Conservation (phyloP, 176 grass and related monocot species). For the Alloteropsis semialata region DNA sequence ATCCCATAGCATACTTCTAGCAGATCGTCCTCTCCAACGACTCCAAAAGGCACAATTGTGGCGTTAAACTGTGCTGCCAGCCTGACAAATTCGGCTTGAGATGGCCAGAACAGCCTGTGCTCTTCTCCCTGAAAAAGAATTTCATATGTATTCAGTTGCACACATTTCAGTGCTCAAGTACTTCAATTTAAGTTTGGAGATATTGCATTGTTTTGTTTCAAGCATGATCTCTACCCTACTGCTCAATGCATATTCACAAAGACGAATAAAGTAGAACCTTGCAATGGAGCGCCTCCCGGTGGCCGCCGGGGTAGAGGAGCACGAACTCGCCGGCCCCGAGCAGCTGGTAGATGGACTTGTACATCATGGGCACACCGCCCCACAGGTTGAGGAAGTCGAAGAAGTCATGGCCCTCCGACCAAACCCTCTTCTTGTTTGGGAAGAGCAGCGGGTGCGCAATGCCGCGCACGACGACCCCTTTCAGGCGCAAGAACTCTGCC, state of each 20-base stretch:
- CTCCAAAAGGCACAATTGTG: constrained; percentile 65
- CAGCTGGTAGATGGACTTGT: constrained; percentile 46
- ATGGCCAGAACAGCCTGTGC: constrained; percentile 61
- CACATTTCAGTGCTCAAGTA: neutral
- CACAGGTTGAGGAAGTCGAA: constrained; percentile 63
- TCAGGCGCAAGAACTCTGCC: constrained; percentile 45
- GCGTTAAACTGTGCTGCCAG: constrained; percentile 62
- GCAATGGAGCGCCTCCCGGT: constrained; percentile 58
- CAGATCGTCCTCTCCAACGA: constrained; percentile 71
- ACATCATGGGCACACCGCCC: constrained; percentile 57
- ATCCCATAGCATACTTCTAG: constrained; percentile 34
- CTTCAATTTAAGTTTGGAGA: neutral
- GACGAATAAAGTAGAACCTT: constrained; percentile 25
- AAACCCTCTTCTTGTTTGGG: constrained; percentile 22
- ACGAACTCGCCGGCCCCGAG: constrained; percentile 57
- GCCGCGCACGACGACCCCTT: constrained; percentile 47
- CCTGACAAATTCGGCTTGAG: constrained; percentile 55
- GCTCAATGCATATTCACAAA: neutral
- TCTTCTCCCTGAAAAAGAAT: constrained; percentile 45
- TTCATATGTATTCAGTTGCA: neutral
- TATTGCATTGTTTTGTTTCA: neutral
- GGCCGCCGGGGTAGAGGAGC: constrained; percentile 71
- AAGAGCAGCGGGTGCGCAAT: constrained; percentile 59
- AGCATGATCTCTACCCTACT: neutral
- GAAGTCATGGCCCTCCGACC: constrained; percentile 56